Evolutionary conservation across 2,329 filamentous ascomycete species (phyloP), one percentile per base, ranked within the genome.

Genomic region (Chalaropsis ovoidea): DNA sequence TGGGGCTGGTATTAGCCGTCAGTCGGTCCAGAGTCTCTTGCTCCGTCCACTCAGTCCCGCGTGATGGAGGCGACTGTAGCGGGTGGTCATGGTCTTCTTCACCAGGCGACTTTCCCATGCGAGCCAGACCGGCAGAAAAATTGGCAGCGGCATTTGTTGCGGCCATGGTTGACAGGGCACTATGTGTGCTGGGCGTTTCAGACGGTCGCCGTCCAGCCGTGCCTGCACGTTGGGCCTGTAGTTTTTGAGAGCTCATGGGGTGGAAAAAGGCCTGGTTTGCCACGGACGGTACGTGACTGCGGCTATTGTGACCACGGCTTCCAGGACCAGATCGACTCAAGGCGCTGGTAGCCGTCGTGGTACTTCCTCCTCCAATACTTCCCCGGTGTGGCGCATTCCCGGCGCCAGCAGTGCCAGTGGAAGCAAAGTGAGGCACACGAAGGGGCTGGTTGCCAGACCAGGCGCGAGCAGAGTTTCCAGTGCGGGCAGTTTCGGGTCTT

Each of bases 231-330:
- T 97, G 94, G 65, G 91, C 91, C 76, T 97, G 93, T 62, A 97
- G 79, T 74, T 90, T 88, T 74, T 96, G 91, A 27, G 93, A 95
- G 77, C 92, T 97, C 90, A 99, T 95, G 47, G 94, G 94, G 24
- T 87, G 88, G 73, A 95, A 96, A 77, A 99, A 97, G 64, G 90
- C 93, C 72, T 93, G 88, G 17, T 90, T 91, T 2, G 90, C 87
- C 64, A 99, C 78, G 1, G 88, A 91, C 0, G 94, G 92, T 22
- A 95, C 91, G 79, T 99, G 94, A 73, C 87, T 91, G 58, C 87
- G 80, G 69, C 86, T 93, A 2, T 72, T 71, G n/a, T 67, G 63
- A n/a, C 63, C 63, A 11, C 49, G 63, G 17, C 66, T 67, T 56
- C 52, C 52, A 31, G 24, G 10, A 1, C 66, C 66, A 7, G 66